Evolutionary conservation across 768 basidiomycete species (phyloP), one percentile per base, ranked within the genome.

Genomic region (Russula abietina): DNA sequence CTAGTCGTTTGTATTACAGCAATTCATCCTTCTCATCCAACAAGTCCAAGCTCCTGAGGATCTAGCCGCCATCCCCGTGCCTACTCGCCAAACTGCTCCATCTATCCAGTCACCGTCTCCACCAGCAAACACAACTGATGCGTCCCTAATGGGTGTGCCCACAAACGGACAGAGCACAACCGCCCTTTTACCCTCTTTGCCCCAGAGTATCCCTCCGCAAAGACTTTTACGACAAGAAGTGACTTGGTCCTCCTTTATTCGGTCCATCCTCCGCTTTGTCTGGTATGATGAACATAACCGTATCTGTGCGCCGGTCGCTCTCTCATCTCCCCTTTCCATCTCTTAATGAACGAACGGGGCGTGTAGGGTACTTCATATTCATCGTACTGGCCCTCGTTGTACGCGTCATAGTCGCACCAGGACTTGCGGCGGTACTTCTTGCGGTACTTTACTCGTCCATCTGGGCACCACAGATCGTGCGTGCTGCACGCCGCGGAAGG

Each of bases 381-480:
- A 71, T 91, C 49, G 86, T 85, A 60, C 73, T 93, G 60, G 83
- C 87, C 14, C 74, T 89, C 61, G 80, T 93, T 60, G 83, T 93
- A 66, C 85, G 89, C 39, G 80, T 93, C 54, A 84, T 91, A 57
- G 69, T 89, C 69, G 83, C 84, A 24, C 83, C 88, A 1, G 80
- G 81, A 0, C 75, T 91, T 49, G 81, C 86, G 9, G 77, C 90
- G 68, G 66, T 87, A 19, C 84, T 89, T 66, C 80, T 94, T 38
- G 81, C 78, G 11, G 71, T 77, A 30, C 80, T 91, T 60, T 93
- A 95, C 73, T 87, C 87, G 7, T 80, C 80, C 62, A 86, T 94
- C 69, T 97, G 93, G 93, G 67, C 88, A 5, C 87, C 91, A 4
- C 93, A 95, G 73, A 91, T 97, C 53, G 77, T 87, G 57, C 80